Percentiles rank a stretch among this genome's conserved stretches.
Conservation (phyloP, 1,284 basidiomycete genomes). For the Violaceomyces palustris region DNA sequence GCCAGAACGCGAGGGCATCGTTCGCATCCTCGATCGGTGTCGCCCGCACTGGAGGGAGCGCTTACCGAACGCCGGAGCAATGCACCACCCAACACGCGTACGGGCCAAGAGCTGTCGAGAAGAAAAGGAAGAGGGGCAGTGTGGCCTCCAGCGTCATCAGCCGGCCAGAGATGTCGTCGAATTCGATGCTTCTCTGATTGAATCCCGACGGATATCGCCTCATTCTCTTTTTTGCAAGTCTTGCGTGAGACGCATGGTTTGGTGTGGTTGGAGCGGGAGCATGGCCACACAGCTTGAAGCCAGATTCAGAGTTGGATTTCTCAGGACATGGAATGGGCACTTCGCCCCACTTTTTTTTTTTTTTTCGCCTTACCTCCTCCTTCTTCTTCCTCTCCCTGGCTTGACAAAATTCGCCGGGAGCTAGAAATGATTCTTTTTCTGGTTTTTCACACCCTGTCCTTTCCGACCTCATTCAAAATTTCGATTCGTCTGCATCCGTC, state of each 20-base stretch:
- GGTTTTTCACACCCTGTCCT: no score
- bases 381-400: neutral
- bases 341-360: neutral
- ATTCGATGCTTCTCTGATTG: constrained; percentile 24
- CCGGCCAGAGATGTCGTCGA: constrained; percentile 29
- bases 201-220: neutral
- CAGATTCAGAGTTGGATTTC: neutral
- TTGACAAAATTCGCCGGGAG: neutral
- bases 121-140: constrained; percentile 19
- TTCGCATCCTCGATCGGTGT: no score
- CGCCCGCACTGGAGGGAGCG: no score
- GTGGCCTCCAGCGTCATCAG: constrained; percentile 25
- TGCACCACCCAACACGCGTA: constrained; percentile 14
- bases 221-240: neutral
- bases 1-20: constrained; percentile 8
- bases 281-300: neutral
- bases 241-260: neutral
- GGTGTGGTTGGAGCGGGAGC: no score
- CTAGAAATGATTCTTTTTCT: neutral
- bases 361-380: neutral
- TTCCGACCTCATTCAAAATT: no score
- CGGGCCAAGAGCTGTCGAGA: constrained; percentile 1
- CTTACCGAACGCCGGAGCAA: constrained; percentile 18
- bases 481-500: no score
- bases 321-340: no score